These are phyloP conservation scores for Porpolomopsis calyptriformis DNA, from an alignment of 768 basidiomycete species.

Conservation along the genomic window DNA sequence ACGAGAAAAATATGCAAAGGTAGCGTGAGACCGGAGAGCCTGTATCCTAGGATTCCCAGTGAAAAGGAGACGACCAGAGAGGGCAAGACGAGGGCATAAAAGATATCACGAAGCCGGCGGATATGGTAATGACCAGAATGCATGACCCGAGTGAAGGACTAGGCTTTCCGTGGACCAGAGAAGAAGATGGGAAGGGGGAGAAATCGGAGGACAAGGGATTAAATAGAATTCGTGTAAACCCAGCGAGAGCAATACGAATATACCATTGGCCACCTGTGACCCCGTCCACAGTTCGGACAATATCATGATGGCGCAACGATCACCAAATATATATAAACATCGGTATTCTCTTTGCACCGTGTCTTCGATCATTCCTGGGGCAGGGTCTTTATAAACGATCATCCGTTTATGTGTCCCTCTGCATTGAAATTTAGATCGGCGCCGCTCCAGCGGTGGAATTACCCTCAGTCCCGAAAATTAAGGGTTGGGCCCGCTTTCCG, in stretches of 20 bases:
- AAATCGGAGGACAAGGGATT: neutral
- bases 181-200: no score
- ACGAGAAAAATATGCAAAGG: constrained; percentile 33
- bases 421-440: no score
- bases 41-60: constrained; percentile 19
- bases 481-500: no score
- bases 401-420: no score
- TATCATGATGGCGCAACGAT: neutral
- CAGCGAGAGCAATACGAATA: no score
- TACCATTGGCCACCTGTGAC: no score
- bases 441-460: no score
- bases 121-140: constrained; percentile 37
- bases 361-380: neutral
- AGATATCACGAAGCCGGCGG: constrained; percentile 39
- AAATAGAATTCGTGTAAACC: no score
- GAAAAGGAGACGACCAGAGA: constrained; percentile 24
- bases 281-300: no score
- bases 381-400: no score
- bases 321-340: constrained; percentile 16
- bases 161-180: no score
- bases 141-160: constrained; percentile 19
- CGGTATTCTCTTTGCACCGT: constrained; percentile 11
- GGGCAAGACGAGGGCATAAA: constrained; percentile 31
- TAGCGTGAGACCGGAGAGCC: constrained; percentile 25
- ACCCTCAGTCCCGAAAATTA: no score